These are phyloP conservation scores for Taphrina pruni DNA, from an alignment of 1,139 yeast genomes.

Conservation along the genomic window DNA sequence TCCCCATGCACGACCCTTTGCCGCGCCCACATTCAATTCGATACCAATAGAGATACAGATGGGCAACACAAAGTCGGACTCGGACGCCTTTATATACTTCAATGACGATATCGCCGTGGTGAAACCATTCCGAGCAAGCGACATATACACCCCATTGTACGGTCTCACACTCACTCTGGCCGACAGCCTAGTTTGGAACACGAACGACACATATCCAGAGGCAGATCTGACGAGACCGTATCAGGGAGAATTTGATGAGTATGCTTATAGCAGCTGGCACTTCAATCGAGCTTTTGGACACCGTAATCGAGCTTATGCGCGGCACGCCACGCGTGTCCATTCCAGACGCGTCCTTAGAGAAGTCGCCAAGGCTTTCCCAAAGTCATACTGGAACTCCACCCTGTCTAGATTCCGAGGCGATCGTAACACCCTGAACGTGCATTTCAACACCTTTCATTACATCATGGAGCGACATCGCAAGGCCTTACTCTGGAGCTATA, in stretches of 20 bases:
- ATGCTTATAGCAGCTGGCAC: neutral
- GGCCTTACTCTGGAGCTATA: constrained; percentile 2
- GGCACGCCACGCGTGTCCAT: neutral
- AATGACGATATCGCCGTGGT: neutral
- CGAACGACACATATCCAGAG: neutral
- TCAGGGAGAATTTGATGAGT: neutral
- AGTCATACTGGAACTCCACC: neutral
- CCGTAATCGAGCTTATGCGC: constrained; percentile 3
- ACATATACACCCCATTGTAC: neutral
- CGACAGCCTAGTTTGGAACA: constrained; percentile 4
- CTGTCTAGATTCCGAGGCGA: constrained; percentile 1
- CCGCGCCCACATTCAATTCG: constrained; percentile 1
- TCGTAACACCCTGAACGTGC: neutral
- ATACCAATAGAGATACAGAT: neutral
- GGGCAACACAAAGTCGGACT: neutral
- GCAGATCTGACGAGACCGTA: neutral
- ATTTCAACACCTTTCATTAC: neutral
- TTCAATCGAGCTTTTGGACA: neutral
- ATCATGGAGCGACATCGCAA: constrained; percentile 3
- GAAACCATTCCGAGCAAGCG: neutral
- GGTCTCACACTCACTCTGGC: neutral
- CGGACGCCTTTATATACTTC: neutral
- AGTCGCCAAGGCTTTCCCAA: neutral
- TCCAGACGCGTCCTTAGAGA: neutral
- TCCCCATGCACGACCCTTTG: neutral